phyloP scores from a whole-genome alignment of 2,329 filamentous ascomycete genomes.

The Microcyclospora pomicola region DNA sequence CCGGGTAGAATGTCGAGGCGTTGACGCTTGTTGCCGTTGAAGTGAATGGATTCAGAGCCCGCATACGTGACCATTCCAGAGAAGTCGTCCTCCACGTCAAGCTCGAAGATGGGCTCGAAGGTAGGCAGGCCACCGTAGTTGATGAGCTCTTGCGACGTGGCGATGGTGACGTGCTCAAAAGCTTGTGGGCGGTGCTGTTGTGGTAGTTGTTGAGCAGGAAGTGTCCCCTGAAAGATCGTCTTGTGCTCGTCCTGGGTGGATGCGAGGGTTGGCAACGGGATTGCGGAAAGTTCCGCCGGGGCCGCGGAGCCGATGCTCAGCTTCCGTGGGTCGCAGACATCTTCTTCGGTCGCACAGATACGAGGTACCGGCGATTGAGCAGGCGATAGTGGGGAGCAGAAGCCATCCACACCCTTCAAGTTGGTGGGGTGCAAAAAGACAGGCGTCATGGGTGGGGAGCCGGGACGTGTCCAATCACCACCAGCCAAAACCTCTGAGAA shows the following conservation, averaged over 20 bases:
- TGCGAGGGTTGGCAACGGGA: constrained; percentile 42
- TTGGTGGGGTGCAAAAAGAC: constrained; percentile 54
- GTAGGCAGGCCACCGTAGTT: constrained; percentile 49
- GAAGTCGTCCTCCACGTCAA: constrained; percentile 86
- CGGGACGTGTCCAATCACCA: constrained; percentile 62
- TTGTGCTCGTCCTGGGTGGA: constrained; percentile 39
- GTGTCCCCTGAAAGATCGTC: constrained; percentile 35
- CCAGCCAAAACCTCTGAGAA: constrained; percentile 58
- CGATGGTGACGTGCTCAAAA: constrained; percentile 21
- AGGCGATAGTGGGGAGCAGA: constrained; percentile 64
- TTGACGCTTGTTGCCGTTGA: constrained; percentile 55
- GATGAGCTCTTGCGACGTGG: constrained; percentile 30
- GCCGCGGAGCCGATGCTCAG: constrained; percentile 53
- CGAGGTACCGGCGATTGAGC: constrained; percentile 69
- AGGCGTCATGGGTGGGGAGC: constrained; percentile 80
- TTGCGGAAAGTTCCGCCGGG: constrained; percentile 29
- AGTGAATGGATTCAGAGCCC: constrained; percentile 46
- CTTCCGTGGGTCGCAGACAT: constrained; percentile 80
- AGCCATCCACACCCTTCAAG: constrained; percentile 58
- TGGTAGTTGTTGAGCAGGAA: constrained; percentile 18
- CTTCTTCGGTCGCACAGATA: constrained; percentile 51
- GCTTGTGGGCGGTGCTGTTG: constrained; percentile 2
- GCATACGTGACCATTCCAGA: constrained; percentile 59
- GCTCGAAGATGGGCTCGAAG: constrained; percentile 77
- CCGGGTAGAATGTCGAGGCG: constrained; percentile 54